Evolutionary conservation across 1,284 basidiomycete species (phyloP).

Genomic region (Bjerkandera adusta): DNA sequence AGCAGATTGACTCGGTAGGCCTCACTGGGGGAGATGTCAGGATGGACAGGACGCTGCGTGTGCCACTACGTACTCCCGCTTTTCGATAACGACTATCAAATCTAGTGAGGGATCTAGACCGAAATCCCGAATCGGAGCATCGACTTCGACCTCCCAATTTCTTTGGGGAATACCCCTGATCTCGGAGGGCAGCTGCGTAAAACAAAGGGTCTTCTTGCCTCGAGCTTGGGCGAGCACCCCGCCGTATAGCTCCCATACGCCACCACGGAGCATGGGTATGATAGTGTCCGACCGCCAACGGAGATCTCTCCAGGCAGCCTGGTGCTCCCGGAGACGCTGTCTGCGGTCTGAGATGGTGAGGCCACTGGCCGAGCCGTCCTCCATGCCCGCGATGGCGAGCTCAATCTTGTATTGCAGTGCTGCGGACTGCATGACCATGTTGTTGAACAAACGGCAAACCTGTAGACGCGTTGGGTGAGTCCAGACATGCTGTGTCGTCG

Average conservation of each 20-base stretch:
- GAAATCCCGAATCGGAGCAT: constrained; percentile 51
- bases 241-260: constrained; percentile 56
- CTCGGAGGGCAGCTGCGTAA: constrained; percentile 48
- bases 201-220: constrained; percentile 33
- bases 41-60: constrained; percentile 1
- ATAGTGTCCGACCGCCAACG: constrained; percentile 35
- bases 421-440: constrained; percentile 36
- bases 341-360: constrained; percentile 37
- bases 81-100: constrained; percentile 50
- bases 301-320: constrained; percentile 46
- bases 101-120: constrained; percentile 62
- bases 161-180: constrained; percentile 44
- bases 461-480: too few relatives aligned
- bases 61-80: neutral
- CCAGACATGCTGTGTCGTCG: too few relatives aligned
- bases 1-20: constrained; percentile 40
- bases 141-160: constrained; percentile 45
- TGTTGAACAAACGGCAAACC: constrained; percentile 44
- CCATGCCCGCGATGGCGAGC: constrained; percentile 47
- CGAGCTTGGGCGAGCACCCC: constrained; percentile 52
- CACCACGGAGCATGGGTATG: constrained; percentile 35
- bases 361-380: constrained; percentile 36
- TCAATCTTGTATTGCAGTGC: constrained; percentile 51
- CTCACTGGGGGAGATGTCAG: constrained; percentile 1
- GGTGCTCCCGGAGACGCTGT: constrained; percentile 39